Evolutionary conservation across 495 filamentous ascomycete genomes (phyloP).

Genomic region (Penicillium taxi): DNA sequence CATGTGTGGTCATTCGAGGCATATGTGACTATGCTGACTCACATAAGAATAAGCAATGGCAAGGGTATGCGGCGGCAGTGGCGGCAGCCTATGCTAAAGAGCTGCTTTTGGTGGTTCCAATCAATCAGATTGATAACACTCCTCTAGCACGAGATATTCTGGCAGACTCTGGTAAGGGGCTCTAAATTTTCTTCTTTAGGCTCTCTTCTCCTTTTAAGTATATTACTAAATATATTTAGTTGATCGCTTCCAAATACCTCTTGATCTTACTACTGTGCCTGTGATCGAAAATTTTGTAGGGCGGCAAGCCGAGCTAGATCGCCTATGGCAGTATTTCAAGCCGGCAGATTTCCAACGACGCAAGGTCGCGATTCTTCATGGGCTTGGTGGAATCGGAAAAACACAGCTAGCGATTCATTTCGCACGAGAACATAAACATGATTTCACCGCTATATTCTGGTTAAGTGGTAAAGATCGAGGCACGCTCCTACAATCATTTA

Average conservation of each 20-base stretch:
- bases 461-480: constrained; percentile 16
- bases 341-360: constrained; percentile 13
- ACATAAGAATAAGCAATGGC: constrained; percentile 24
- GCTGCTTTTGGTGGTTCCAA: constrained; percentile 10
- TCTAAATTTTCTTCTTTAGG: constrained; percentile 1
- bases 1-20: constrained; percentile 17
- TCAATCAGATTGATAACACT: constrained; percentile 1
- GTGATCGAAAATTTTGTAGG: constrained; percentile 22
- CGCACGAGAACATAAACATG: constrained; percentile 19
- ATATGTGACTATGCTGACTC: constrained; percentile 24
- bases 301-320: constrained; percentile 18
- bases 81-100: constrained; percentile 29
- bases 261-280: constrained; percentile 19
- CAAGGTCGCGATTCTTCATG: constrained; percentile 26
- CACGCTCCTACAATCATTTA: constrained; percentile 13
- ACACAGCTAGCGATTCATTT: constrained; percentile 36
- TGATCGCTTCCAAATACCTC: constrained; percentile 15
- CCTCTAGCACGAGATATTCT: constrained; percentile 3
- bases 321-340: constrained; percentile 18
- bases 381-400: constrained; percentile 38
- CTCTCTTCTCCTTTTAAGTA: constrained; percentile 5
- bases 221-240: constrained; percentile 7
- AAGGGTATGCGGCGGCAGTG: constrained; percentile 13
- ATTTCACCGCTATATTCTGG: constrained; percentile 24
- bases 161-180: constrained; percentile 5